Percentiles rank a stretch among this genome's conserved stretches.
Evolutionary conservation across 176 grass and related monocot species (phyloP).

Genomic region (Microstegium vimineum): DNA sequence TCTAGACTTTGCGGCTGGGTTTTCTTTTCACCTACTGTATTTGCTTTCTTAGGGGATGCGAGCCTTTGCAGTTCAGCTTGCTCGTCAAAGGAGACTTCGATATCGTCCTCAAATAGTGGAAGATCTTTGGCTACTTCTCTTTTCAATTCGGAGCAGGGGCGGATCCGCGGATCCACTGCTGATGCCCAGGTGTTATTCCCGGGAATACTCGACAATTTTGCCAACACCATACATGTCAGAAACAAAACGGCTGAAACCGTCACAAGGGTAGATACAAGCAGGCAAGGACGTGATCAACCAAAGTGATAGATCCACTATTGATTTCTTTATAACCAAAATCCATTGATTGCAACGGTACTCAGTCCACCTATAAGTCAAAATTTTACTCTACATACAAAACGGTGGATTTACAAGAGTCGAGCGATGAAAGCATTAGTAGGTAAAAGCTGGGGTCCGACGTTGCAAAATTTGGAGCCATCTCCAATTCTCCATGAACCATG

Average conservation of each 20-base stretch:
- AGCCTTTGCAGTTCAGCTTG: no score
- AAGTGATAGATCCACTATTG: background rate
- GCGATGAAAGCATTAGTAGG: background rate
- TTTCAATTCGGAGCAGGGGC: no score
- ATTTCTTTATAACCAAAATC: background rate
- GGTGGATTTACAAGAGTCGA: background rate
- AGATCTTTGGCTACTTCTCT: no score
- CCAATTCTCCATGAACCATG: background rate
- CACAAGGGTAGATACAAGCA: background rate
- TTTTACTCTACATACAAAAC: background rate
- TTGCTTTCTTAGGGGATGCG: no score
- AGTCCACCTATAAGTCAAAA: constrained; percentile 28
- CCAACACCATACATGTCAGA: background rate
- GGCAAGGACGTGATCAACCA: background rate
- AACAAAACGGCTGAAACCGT: background rate
- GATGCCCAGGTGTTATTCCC: no score
- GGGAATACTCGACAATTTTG: no score
- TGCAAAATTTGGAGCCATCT: no score
- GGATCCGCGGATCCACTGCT: no score
- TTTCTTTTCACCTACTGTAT: no score
- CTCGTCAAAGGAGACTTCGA: no score
- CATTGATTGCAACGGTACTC: background rate
- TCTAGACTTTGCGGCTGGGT: no score
- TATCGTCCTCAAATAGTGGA: no score
- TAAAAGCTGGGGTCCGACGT: background rate